phyloP scores from a whole-genome alignment of 2,329 filamentous ascomycete species.

The Fragosphaeria purpurea region DNA sequence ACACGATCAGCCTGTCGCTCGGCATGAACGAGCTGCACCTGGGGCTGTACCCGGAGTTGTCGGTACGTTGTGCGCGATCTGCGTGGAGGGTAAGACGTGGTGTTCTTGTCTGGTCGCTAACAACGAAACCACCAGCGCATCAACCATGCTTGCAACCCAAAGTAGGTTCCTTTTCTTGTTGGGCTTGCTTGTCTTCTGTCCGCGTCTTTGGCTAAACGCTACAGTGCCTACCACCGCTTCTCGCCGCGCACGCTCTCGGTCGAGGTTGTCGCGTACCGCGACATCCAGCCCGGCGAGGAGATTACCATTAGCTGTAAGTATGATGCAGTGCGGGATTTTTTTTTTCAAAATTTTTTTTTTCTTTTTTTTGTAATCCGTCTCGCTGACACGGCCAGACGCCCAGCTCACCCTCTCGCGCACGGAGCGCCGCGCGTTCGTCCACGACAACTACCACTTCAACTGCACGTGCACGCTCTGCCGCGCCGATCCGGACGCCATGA shows the following conservation, averaged over 20 bases:
- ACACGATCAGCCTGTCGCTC: constrained; percentile 21
- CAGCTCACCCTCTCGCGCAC: constrained; percentile 10
- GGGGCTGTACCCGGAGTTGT: constrained; percentile 23
- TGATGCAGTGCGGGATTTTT: no score
- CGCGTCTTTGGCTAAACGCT: neutral
- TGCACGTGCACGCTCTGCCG: constrained; percentile 18
- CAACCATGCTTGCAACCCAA: constrained; percentile 27
- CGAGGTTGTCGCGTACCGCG: constrained; percentile 23
- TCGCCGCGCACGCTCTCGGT: constrained; percentile 21
- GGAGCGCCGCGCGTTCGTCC: constrained; percentile 8
- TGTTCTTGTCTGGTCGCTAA: no score
- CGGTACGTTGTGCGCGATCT: constrained; percentile 22
- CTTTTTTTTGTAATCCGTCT: no score
- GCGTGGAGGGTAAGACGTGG: no score
- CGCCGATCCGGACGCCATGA: constrained; percentile 9
- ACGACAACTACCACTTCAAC: constrained; percentile 17
- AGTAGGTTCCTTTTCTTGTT: constrained; percentile 19
- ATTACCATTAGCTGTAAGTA: constrained; percentile 26
- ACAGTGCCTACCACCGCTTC: constrained; percentile 24
- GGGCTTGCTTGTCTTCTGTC: no score
- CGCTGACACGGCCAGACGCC: constrained; percentile 6
- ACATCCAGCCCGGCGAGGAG: constrained; percentile 25
- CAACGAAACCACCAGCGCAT: constrained; percentile 17
- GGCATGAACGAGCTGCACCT: constrained; percentile 14
- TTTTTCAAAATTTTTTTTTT: no score